Evolutionary conservation across 768 basidiomycete genomes (phyloP), one percentile per base, ranked within the genome.

Genomic region (Lactarius tabidus): DNA sequence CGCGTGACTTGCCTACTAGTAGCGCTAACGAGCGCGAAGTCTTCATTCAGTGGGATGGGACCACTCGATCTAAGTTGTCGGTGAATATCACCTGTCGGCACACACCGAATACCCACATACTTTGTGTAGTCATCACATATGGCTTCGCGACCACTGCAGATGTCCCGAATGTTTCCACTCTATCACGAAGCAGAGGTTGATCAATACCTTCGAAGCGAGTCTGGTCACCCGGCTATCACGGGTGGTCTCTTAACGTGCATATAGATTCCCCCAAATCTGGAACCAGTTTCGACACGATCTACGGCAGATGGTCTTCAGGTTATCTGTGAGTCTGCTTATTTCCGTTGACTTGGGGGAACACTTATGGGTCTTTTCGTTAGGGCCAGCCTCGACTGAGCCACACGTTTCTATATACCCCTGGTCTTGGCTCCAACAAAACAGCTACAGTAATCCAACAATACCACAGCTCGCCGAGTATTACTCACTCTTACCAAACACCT

Each of bases 121-220:
- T 60, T 29, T 52, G 17, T 68, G 31, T 69, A 98, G 95, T 72
- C 93, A 96, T 73, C 86, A 94, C 71, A 84, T 93, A 45, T 97
- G 93, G 90, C 78, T 98, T 28, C 81, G 93, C 52, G 96, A 98
- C 72, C 95, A 98, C 69, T 98, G 96, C 73, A 82, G 94, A 38
- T 97, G 94, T 74, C 78, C 88, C 6, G 78, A 84, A 57, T 96
- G 94, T 75, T 95, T 91, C 72, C 95, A 98, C 75, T 79, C 88
- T 0, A 73, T 86, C 65, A 98, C 95, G 20, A 95, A 93, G 72
- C 96, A 98, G 75, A 82, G 95, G n/a, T 75, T 98, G 12, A 78
- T 93, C 59, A 87, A 91, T 71, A 93, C 95, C 1, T 93, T 89
- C 69, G 86, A 91, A 68, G 95, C 90, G 69, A 33, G 81, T 67